Evolutionary conservation across 495 filamentous ascomycete genomes (phyloP).

Genomic region (Lasiosphaeria miniovina): DNA sequence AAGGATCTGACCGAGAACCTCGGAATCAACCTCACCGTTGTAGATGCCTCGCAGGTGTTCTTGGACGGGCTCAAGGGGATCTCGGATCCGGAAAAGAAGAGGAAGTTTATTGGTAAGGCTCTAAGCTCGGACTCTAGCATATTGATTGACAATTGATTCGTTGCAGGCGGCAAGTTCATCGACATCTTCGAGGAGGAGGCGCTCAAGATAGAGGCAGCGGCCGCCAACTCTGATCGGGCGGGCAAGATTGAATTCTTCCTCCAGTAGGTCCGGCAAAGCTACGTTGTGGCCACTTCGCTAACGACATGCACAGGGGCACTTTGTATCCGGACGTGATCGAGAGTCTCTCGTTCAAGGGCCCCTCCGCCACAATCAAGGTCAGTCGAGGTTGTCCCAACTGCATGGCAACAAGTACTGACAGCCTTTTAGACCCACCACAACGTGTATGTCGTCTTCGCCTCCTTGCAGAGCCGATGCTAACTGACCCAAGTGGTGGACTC

Average conservation of each 20-base stretch:
- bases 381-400: too few species aligned
- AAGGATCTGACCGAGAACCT: constrained; percentile 71
- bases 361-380: constrained; percentile 15
- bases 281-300: too few species aligned
- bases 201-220: constrained; percentile 66
- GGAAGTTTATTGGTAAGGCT: constrained; percentile 75
- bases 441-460: constrained; percentile 63
- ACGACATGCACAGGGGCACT: too few species aligned
- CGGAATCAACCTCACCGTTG: constrained; percentile 85
- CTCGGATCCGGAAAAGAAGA: constrained; percentile 82
- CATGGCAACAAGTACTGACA: too few species aligned
- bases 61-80: constrained; percentile 71
- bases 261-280: constrained; percentile 13
- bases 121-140: not conserved
- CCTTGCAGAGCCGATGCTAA: too few species aligned
- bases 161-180: constrained; percentile 50
- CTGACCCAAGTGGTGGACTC: constrained; percentile 4
- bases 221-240: constrained; percentile 52
- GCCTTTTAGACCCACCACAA: constrained; percentile 63
- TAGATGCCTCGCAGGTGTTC: constrained; percentile 77
- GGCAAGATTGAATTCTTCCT: constrained; percentile 27
- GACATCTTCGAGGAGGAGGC: constrained; percentile 85
- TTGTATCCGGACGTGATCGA: constrained; percentile 1
- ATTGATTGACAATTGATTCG: not conserved
- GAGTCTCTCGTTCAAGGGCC: constrained; percentile 15